Evolutionary conservation across 2,329 filamentous ascomycete species (phyloP), one percentile per base, ranked within the genome.

Genomic region (Cladophialophora carrionii): DNA sequence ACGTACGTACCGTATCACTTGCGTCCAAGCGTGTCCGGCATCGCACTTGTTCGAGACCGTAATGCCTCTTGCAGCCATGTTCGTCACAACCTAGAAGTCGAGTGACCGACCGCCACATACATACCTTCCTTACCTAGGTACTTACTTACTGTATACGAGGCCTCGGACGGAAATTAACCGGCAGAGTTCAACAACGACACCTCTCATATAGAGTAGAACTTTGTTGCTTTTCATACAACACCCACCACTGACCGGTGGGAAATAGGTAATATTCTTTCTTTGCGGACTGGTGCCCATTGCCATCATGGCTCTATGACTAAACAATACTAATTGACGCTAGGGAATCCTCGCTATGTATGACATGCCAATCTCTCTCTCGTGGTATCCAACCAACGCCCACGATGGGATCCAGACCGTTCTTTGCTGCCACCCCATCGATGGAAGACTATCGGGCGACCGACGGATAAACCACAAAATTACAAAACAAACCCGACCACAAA

Each of bases 401-500:
- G 9, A n/a, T 43, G 14, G 34, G 34, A 43, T 20, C 37, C 37
- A n/a, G 17, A 43, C n/a, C 17, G 37, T 17, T n/a, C 37, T 4
- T 17, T 43, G 14, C 5, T n/a, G 37, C 17, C 37, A 17, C 17
- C 37, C 17, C 14, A 17, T 41, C 34, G 34, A 41, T 14, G 12
- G 34, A 41, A 41, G 14, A 41, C 14, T 4, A 5, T 41, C 34
- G 34, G 14, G 34, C 14, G 34, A 14, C 34, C n/a, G 12, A 43
- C 17, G 7, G 34, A 57, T n/a, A 57, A 49, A 62, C 34, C 20
- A 20, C 20, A 52, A 7, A 29, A 54, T 69, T 63, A 69, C 29
- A 66, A 51, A 51, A 63, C 54, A 24, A 60, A 60, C 41, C 64
- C 67, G 14, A 59, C 54, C 14, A 63, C 26, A 14, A 67, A 61